Evolutionary conservation across 2,329 filamentous ascomycete species (phyloP).

Genomic region (Aspergillus jensenii): DNA sequence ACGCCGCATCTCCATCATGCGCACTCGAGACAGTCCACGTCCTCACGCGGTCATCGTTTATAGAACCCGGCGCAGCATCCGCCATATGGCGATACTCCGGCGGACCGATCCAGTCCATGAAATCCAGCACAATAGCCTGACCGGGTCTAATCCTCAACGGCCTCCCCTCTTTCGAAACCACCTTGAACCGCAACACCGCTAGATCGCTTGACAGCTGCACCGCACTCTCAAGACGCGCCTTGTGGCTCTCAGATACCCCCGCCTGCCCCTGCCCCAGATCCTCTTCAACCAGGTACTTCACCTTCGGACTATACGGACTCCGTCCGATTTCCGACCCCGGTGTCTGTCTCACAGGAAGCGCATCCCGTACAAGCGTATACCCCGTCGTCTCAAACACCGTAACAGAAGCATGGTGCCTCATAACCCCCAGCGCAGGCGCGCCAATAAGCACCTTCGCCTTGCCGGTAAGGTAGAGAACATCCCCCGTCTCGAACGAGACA

Average conservation of each 20-base stretch:
- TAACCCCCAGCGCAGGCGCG: neutral
- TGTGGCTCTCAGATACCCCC: neutral
- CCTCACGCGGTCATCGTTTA: conserved; percentile 4
- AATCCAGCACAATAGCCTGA: conserved; percentile 3
- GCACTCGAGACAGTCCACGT: conserved; percentile 6
- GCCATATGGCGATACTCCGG: conserved; percentile 4
- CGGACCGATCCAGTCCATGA: conserved; percentile 6
- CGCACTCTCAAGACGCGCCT: neutral
- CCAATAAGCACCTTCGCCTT: conserved; percentile 15
- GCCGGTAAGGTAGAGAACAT: conserved; percentile 25
- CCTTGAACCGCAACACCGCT: neutral
- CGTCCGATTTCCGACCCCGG: neutral
- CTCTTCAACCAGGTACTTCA: neutral
- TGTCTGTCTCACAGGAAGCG: neutral
- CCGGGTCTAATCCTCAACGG: neutral
- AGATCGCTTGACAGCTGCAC: neutral
- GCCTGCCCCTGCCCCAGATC: neutral
- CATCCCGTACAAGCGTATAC: neutral
- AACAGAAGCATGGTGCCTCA: neutral
- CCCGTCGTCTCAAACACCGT: neutral
- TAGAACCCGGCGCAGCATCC: neutral
- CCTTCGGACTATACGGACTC: conserved; percentile 2
- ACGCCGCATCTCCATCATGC: neutral
- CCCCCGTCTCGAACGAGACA: conserved; percentile 22
- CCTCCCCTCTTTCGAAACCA: neutral